phyloP scores from a whole-genome alignment of 176 grass and related monocot genomes.

The Triticum monococcum region DNA sequence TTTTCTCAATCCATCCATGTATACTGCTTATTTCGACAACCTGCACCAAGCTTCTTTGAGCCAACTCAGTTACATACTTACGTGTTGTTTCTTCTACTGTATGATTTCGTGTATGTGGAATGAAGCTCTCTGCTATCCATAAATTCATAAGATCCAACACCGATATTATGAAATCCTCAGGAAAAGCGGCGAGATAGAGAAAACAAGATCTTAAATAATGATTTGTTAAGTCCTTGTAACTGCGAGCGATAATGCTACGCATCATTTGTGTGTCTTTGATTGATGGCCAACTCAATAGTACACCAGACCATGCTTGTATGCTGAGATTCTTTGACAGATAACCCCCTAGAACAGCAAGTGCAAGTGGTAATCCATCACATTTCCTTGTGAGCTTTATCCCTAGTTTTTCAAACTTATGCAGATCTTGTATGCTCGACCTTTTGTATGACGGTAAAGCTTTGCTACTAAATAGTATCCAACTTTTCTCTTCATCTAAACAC shows the following conservation, averaged over 20 bases:
- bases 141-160: neutral
- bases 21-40: rapidly evolving
- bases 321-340: no score
- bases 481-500: neutral
- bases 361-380: no score
- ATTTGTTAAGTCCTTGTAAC: neutral
- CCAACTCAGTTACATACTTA: neutral
- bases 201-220: neutral
- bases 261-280: no score
- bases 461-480: neutral
- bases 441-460: no score
- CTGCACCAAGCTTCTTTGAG: neutral
- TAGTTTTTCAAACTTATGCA: no score
- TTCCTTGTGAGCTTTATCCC: no score
- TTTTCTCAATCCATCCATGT: neutral
- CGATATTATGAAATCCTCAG: neutral
- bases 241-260: neutral
- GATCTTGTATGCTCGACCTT: no score
- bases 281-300: no score
- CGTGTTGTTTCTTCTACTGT: neutral
- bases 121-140: neutral
- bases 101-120: neutral
- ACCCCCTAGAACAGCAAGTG: no score
- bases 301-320: no score
- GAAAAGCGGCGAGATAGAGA: neutral